Base-by-base conservation (phyloP, 2,329 filamentous ascomycete species). In the Ilyonectria mors-panacis region DNA sequence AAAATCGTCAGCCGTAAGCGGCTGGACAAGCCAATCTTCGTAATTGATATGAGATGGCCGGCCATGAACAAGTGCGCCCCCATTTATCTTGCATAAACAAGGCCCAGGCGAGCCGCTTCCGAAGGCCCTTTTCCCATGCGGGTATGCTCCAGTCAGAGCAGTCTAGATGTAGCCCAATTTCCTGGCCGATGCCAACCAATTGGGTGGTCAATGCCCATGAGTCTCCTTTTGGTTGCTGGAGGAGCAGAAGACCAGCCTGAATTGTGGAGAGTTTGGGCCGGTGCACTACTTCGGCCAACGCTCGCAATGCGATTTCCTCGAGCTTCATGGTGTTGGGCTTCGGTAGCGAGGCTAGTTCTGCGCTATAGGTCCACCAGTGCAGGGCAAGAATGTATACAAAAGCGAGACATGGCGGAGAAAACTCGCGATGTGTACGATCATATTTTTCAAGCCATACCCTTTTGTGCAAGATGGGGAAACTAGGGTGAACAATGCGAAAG, bases 31-130 rank as follows among this genome's bases (percentile, higher is more conserved):
- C 87, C 87, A 89, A 68, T 89, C 86, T 15, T 80, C 80, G 3
- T 79, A 75, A 7, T 81, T 81, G 53, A 88, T 85, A 63, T 87
- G 83, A 17, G 84, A 85, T 23, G 85, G 85, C 48, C 87, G 81
- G 7, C 87, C 87, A 72, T 86, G 84, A 10, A 86, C 83, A 33
- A 88, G 77, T 4, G 85, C 82, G 4, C 85, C 83, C 83, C 87
- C 85, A 89, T 75, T 85, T 88, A 69, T 89, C 87, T 71, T 89
- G 87, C 78, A 88, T 86, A 71, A 58, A 64, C 82, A 88, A 76
- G 6, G 83, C 86, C 87, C 87, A 90, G 1, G 84, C 86, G 6
- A 89, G 76, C n/a, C 87, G 80, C 71, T 85, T 87, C n/a, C 87
- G 80, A 15, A 89, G 75, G 1, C 86, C 84, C 58, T 84, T 82